Percentiles rank a stretch among this genome's conserved stretches.
Evolutionary conservation across 768 basidiomycete genomes (phyloP).

Genomic region (Boletales sp.): DNA sequence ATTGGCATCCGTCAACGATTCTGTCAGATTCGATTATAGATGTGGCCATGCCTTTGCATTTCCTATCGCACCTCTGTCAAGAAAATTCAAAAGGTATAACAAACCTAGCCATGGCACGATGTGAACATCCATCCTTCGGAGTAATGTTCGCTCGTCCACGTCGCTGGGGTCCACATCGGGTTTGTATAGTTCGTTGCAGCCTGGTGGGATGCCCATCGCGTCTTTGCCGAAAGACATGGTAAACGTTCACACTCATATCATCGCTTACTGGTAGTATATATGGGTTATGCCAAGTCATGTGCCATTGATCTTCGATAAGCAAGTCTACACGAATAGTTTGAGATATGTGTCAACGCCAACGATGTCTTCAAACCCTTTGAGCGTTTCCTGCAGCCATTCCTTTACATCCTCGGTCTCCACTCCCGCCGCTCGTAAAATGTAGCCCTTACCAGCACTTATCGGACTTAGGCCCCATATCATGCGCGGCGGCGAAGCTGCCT

Average conservation of each 20-base stretch:
- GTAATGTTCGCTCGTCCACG: conserved; percentile 52
- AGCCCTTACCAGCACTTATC: conserved; percentile 43
- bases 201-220: not conserved
- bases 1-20: not conserved
- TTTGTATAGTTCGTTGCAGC: conserved; percentile 35
- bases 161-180: conserved; percentile 50
- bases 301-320: not conserved
- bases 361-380: conserved; percentile 48
- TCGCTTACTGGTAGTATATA: not conserved
- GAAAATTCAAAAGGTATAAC: conserved; percentile 72
- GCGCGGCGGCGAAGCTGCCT: conserved; percentile 45
- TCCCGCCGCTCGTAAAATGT: conserved; percentile 72
- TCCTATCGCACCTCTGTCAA: conserved; percentile 61
- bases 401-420: conserved; percentile 73
- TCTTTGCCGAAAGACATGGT: conserved; percentile 5
- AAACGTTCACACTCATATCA: not conserved
- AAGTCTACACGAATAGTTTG: conserved; percentile 50
- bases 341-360: conserved; percentile 65
- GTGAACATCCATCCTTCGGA: conserved; percentile 59
- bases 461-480: conserved; percentile 82
- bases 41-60: conserved; percentile 58
- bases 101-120: conserved; percentile 75
- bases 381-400: conserved; percentile 58
- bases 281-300: not conserved
- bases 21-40: not conserved